phyloP scores from a whole-genome alignment of 164 flowering plant genomes.

The Magnolia officinalis region DNA sequence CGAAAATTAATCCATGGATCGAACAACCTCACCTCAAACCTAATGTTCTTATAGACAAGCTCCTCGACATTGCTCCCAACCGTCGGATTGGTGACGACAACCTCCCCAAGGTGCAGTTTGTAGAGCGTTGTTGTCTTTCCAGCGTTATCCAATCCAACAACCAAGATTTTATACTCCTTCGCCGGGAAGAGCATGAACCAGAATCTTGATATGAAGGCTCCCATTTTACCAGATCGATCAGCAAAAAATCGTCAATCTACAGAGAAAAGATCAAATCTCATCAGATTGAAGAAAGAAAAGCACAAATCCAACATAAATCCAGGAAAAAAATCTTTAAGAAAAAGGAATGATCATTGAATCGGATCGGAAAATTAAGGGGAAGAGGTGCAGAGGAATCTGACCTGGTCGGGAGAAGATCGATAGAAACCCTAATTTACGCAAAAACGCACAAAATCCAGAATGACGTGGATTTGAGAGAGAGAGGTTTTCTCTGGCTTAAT shows the following conservation, averaged over 20 bases:
- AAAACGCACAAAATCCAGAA: too few relatives aligned
- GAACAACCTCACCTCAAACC: constrained; percentile 68
- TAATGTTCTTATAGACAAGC: constrained; percentile 90
- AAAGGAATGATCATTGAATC: neutral
- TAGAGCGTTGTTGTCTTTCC: constrained; percentile 98
- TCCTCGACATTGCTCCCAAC: constrained; percentile 99
- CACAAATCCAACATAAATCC: neutral
- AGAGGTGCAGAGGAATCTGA: neutral
- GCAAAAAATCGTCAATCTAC: constrained; percentile 1
- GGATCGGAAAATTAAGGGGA: neutral
- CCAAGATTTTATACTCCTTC: constrained; percentile 92
- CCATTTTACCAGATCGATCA: neutral
- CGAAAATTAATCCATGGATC: neutral
- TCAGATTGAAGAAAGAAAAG: neutral
- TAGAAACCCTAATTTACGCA: neutral
- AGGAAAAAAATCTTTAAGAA: neutral
- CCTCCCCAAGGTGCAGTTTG: constrained; percentile 95
- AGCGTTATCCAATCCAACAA: constrained; percentile 96
- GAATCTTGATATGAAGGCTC: constrained; percentile 55
- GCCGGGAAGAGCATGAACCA: constrained; percentile 98
- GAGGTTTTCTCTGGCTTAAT: neutral
- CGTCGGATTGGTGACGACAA: constrained; percentile 91
- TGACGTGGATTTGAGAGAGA: neutral
- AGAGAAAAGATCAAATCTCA: neutral
- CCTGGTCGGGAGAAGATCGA: neutral